A percentile compares a stretch with the other conserved stretches of the same genome.
Evolutionary conservation across 305 asterid species (phyloP).

Genomic region (Plantago lanceolata): DNA sequence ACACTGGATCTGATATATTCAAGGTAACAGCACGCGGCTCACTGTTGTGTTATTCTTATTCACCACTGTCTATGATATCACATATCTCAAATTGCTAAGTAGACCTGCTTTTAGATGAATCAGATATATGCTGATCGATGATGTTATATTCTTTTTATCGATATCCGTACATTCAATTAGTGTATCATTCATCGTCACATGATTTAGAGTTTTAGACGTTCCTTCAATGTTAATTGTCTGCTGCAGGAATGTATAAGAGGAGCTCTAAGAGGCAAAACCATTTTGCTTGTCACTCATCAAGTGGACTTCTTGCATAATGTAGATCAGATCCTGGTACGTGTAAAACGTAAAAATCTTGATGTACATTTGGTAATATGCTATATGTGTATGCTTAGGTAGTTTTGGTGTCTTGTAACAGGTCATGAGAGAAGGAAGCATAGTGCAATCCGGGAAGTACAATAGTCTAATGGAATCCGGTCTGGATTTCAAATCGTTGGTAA

Average conservation of each 20-base stretch:
- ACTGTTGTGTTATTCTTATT: background rate
- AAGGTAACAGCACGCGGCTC: slow-evolving; percentile 41
- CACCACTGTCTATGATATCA: too few species aligned
- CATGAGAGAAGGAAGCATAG: slow-evolving; percentile 85
- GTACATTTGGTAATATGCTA: background rate
- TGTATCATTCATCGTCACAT: background rate
- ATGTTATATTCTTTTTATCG: too few species aligned
- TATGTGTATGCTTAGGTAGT: background rate
- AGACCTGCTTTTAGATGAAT: background rate
- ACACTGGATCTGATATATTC: slow-evolving; percentile 91
- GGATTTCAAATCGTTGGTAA: slow-evolving; percentile 74
- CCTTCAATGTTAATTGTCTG: slow-evolving; percentile 5
- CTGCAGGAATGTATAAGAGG: slow-evolving; percentile 90
- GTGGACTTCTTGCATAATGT: slow-evolving; percentile 95
- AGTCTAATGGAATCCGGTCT: slow-evolving; percentile 48
- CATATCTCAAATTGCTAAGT: background rate
- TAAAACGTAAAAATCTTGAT: background rate
- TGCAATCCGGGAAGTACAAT: slow-evolving; percentile 78
- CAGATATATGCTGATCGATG: background rate
- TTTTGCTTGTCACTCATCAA: slow-evolving; percentile 93
- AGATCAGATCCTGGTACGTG: slow-evolving; percentile 74
- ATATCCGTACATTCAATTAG: background rate
- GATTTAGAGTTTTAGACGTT: too few species aligned
- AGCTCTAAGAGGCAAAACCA: slow-evolving; percentile 66
- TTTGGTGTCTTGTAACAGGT: slow-evolving; percentile 48